phyloP scores from a whole-genome alignment of 1,284 basidiomycete genomes.

The Peniophora sp. region DNA sequence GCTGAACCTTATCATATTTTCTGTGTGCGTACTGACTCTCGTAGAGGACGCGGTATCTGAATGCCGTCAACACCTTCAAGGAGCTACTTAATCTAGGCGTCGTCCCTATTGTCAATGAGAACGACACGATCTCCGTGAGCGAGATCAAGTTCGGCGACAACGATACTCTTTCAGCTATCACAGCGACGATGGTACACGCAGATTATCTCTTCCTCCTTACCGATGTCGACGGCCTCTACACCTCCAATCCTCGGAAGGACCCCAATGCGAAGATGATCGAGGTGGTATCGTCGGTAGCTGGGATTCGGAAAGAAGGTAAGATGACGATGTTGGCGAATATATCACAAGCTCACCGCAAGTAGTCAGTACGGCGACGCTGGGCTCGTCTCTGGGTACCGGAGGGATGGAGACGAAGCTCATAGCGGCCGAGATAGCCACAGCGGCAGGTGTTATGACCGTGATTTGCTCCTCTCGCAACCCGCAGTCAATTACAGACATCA shows the following conservation, averaged over 20 bases:
- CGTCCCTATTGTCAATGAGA: conserved; percentile 93
- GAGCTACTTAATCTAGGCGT: conserved; percentile 87
- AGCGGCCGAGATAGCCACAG: conserved; percentile 94
- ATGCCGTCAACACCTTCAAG: conserved; percentile 89
- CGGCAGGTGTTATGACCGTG: conserved; percentile 91
- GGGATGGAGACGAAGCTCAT: conserved; percentile 99
- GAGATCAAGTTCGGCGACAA: conserved; percentile 99
- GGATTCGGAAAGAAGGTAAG: conserved; percentile 75
- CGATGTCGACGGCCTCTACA: conserved; percentile 95
- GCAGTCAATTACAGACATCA: conserved; percentile 73
- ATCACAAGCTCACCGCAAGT: conserved; percentile 4
- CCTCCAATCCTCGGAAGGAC: conserved; percentile 90
- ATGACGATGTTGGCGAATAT: neutral
- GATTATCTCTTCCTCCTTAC: conserved; percentile 96
- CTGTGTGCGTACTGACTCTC: neutral
- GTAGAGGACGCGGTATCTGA: conserved; percentile 87
- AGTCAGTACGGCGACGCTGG: conserved; percentile 90
- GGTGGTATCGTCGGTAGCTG: conserved; percentile 76
- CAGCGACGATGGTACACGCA: conserved; percentile 94
- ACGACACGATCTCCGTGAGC: conserved; percentile 92
- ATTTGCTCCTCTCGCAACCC: conserved; percentile 83
- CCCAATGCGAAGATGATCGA: conserved; percentile 77
- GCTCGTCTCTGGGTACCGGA: conserved; percentile 91
- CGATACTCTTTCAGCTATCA: conserved; percentile 95
- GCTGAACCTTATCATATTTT: conserved; percentile 21